phyloP scores from a whole-genome alignment of 495 filamentous ascomycete species.

The Neurospora sp. region DNA sequence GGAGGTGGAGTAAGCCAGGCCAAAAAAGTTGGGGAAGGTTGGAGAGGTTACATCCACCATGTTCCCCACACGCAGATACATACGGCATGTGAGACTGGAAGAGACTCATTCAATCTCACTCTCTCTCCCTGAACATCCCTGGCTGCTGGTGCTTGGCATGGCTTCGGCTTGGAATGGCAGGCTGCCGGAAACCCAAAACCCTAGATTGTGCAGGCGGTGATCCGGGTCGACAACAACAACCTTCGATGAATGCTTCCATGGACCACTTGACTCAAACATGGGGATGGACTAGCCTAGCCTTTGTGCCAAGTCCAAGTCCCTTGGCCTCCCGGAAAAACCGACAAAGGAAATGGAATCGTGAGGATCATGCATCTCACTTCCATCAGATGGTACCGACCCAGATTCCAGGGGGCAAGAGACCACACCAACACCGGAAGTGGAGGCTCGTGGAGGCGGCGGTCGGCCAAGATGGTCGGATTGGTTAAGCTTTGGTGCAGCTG shows the following conservation, averaged over 20 bases:
- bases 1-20: neutral
- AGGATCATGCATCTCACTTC: neutral
- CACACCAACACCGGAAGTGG: conserved; percentile 10
- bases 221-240: neutral
- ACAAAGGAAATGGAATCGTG: neutral
- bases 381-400: neutral
- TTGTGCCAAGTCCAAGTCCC: neutral
- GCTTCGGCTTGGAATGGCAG: neutral
- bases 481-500: conserved; percentile 17
- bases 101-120: neutral
- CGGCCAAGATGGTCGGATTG: conserved; percentile 8
- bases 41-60: conserved; percentile 8
- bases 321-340: neutral
- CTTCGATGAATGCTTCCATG: neutral
- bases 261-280: neutral
- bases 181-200: neutral
- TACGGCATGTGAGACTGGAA: neutral
- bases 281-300: neutral
- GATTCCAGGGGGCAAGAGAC: neutral
- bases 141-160: neutral
- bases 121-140: neutral
- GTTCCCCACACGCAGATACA: neutral
- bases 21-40: conserved; percentile 20
- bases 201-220: neutral
- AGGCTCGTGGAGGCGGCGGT: conserved; percentile 7